Conservation (phyloP, 2,329 filamentous ascomycete genomes). For the Zymoseptoria tritici region DNA sequence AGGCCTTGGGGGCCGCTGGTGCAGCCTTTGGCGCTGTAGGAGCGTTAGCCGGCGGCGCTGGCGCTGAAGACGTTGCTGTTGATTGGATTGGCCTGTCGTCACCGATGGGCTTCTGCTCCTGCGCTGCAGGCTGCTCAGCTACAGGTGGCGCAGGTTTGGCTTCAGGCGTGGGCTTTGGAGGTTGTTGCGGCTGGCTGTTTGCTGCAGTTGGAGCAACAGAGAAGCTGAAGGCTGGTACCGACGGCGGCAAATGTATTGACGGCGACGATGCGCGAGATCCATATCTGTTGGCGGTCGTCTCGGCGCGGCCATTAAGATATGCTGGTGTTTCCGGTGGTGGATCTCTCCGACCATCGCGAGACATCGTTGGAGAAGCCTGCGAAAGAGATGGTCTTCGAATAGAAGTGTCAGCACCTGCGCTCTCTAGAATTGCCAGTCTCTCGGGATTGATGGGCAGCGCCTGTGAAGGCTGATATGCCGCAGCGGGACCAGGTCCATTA, state of each 20-base stretch:
- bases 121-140: slow-evolving; percentile 1
- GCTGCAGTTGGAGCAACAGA: slow-evolving; percentile 25
- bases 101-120: slow-evolving; percentile 4
- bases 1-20: slow-evolving; percentile 32
- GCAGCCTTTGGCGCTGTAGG: slow-evolving; percentile 34
- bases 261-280: slow-evolving; percentile 43
- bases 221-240: slow-evolving; percentile 46
- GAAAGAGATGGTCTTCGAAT: slow-evolving; percentile 19
- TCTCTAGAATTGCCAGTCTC: slow-evolving; percentile 27
- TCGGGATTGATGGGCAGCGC: slow-evolving; percentile 27
- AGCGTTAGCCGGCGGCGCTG: slow-evolving; percentile 17
- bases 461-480: slow-evolving; percentile 13
- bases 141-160: slow-evolving; percentile 2
- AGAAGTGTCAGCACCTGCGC: slow-evolving; percentile 23
- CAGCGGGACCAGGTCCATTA: slow-evolving; percentile 12
- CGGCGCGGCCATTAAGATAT: slow-evolving; percentile 38
- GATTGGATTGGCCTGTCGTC: slow-evolving; percentile 17
- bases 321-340: slow-evolving; percentile 35
- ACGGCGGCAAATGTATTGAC: slow-evolving; percentile 45
- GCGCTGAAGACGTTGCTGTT: slow-evolving; percentile 24
- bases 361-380: slow-evolving; percentile 8
- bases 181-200: slow-evolving; percentile 17
- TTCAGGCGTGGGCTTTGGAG: slow-evolving; percentile 22
- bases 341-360: slow-evolving; percentile 28
- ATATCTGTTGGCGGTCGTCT: slow-evolving; percentile 41